Conservation (phyloP, 352 stramenopile species). For the Phytophthora uliginosa region DNA sequence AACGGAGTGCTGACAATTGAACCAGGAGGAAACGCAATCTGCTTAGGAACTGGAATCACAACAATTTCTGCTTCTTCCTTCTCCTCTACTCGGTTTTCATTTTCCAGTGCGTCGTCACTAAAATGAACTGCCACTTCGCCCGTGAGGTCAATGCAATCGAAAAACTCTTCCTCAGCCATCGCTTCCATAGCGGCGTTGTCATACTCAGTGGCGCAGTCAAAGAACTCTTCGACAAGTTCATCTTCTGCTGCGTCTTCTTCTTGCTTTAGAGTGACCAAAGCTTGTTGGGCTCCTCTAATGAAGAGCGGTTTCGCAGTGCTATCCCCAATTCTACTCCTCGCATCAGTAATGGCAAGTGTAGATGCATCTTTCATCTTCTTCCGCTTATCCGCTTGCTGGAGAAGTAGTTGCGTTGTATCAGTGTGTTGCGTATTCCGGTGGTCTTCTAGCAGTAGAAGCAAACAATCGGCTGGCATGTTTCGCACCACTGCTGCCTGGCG, state of each 20-base stretch:
- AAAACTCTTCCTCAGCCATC: constrained; percentile 88
- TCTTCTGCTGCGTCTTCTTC: constrained; percentile 54
- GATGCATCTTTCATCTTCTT: constrained; percentile 38
- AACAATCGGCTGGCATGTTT: constrained; percentile 77
- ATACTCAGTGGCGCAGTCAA: constrained; percentile 74
- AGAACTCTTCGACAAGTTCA: constrained; percentile 86
- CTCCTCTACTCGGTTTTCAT: constrained; percentile 29
- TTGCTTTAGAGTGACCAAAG: constrained; percentile 44
- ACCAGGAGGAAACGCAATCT: constrained; percentile 58
- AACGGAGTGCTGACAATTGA: constrained; percentile 75
- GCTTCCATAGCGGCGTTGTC: constrained; percentile 66
- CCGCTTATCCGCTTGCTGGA: constrained; percentile 39
- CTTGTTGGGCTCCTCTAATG: constrained; percentile 33
- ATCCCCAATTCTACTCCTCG: constrained; percentile 10
- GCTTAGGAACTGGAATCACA: constrained; percentile 4
- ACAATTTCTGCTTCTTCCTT: constrained; percentile 12
- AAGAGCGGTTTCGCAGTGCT: constrained; percentile 20
- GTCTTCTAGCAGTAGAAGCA: constrained; percentile 82
- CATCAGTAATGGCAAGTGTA: constrained; percentile 15
- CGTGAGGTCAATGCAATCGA: constrained; percentile 81
- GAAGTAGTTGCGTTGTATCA: constrained; percentile 41
- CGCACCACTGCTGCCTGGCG: constrained; percentile 78
- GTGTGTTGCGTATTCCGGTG: constrained; percentile 42
- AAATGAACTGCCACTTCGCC: constrained; percentile 67
- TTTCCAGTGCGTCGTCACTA: constrained; percentile 18